Evolutionary conservation across 192 early-diverging fungal species (phyloP).

Genomic region (Dissophora globulifera): DNA sequence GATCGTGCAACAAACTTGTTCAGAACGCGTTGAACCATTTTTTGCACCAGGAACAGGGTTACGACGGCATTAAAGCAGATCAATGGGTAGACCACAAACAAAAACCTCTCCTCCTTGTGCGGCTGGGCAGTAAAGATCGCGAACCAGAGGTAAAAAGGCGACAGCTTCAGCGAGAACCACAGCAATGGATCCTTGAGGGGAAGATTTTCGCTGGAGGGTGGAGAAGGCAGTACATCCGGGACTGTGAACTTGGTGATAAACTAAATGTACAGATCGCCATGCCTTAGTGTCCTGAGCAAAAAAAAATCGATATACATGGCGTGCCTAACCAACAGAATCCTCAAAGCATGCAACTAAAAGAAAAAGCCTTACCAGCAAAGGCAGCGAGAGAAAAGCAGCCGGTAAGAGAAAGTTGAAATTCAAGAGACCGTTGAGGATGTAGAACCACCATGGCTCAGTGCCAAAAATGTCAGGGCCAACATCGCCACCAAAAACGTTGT

Average conservation of each 20-base stretch:
- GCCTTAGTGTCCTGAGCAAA: no score
- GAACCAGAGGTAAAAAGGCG: conserved; percentile 82
- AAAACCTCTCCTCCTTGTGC: conserved; percentile 98
- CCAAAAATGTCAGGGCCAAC: conserved; percentile 84
- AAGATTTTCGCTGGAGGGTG: conserved; percentile 26
- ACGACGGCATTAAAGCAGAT: conserved; percentile 83
- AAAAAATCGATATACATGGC: no score
- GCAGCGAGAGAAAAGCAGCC: conserved; percentile 72
- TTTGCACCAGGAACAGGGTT: conserved; percentile 63
- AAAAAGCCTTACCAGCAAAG: conserved; percentile 64
- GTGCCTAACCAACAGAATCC: no score
- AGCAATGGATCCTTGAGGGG: conserved; percentile 49
- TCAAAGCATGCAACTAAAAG: no score
- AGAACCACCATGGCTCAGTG: conserved; percentile 86
- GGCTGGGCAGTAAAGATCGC: conserved; percentile 83
- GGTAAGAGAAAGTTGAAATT: conserved; percentile 91
- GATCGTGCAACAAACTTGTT: conserved; percentile 46
- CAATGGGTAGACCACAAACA: conserved; percentile 91
- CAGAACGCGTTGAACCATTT: conserved; percentile 53
- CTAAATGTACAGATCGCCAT: conserved; percentile 48
- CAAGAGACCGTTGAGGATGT: conserved; percentile 87
- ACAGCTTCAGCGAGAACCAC: conserved; percentile 65
- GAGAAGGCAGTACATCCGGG: conserved; percentile 52
- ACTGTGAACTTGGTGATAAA: conserved; percentile 56
- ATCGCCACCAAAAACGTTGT: conserved; percentile 87